Percentiles rank a stretch among this genome's conserved stretches.
phyloP scores from a whole-genome alignment of 75 land plant genomes.

The Isoetes taiwanensis region DNA sequence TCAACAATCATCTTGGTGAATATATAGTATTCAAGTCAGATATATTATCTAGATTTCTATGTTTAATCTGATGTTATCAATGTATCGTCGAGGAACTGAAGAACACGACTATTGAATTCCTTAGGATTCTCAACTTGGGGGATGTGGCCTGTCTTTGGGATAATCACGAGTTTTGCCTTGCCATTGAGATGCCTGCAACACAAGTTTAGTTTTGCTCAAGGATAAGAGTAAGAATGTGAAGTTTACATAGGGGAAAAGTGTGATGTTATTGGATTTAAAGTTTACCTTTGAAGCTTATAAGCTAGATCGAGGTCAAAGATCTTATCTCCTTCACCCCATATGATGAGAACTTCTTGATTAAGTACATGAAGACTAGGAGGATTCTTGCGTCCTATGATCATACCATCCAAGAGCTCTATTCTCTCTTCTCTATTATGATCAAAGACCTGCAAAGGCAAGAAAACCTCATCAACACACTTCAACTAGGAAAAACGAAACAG shows the following conservation, averaged over 20 bases:
- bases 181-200: not conserved
- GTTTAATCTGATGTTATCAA: too few relatives aligned
- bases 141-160: not conserved
- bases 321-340: not conserved
- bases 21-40: too few relatives aligned
- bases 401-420: not conserved
- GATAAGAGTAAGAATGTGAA: too few relatives aligned
- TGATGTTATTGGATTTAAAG: not conserved
- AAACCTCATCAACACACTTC: too few relatives aligned
- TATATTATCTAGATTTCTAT: too few relatives aligned
- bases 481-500: not conserved
- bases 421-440: not conserved
- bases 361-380: not conserved
- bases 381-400: not conserved
- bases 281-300: conserved; percentile 1
- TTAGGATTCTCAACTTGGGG: not conserved
- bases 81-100: not conserved
- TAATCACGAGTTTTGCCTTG: not conserved
- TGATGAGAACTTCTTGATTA: not conserved
- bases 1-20: too few relatives aligned
- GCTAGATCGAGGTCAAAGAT: not conserved
- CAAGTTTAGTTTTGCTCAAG: too few relatives aligned
- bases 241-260: not conserved
- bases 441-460: too few relatives aligned
- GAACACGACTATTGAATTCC: not conserved